Evolutionary conservation across 2,329 filamentous ascomycete species (phyloP), one percentile per base, ranked within the genome.

Genomic region (Hypoxylon sp.): DNA sequence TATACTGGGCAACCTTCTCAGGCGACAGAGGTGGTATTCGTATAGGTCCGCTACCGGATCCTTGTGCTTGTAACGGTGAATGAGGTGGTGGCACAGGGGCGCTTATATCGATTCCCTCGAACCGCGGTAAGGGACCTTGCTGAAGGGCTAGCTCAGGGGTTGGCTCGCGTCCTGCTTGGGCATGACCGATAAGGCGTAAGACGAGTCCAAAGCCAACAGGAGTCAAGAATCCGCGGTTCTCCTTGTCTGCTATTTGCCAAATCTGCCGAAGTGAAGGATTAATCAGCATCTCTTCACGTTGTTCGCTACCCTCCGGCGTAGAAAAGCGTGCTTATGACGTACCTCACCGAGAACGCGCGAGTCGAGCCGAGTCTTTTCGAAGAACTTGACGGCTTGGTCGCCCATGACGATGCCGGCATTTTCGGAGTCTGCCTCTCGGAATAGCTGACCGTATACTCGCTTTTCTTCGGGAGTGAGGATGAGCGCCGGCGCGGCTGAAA

Each of bases 231-330:
- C 96, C 96, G 70, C 94, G 89, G 82, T 99, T 99, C 82, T 98
- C 95, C 71, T 88, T 93, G 82, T 99, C 96, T 72, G 96, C 95
- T 78, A 99, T 96, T 81, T 98, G 95, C 96, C 96, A 99, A 85
- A 99, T 98, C 92, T 97, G 79, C 63, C 69, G 22, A 11, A 8
- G 59, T 69, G n/a, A 56, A 50, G 46, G 14, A 26, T 16, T 44
- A 57, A 71, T 81, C 64, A 78, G 77, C 65, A 71, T 48, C 14
- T 44, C 14, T 58, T 28, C 54, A 48, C 46, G 44, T 48, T n/a
- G 42, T 49, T 48, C 28, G 36, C 36, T 9, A 42, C 24, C 28
- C 22, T 30, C 22, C 9, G 24, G 33, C 20, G 9, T 49, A 18
- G 14, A 55, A 20, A 48, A 38, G 26, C 2, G 33, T 22, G 16